These are phyloP conservation scores for Mortierella antarctica DNA, from an alignment of 192 early-diverging fungal species.

Conservation along the genomic window DNA sequence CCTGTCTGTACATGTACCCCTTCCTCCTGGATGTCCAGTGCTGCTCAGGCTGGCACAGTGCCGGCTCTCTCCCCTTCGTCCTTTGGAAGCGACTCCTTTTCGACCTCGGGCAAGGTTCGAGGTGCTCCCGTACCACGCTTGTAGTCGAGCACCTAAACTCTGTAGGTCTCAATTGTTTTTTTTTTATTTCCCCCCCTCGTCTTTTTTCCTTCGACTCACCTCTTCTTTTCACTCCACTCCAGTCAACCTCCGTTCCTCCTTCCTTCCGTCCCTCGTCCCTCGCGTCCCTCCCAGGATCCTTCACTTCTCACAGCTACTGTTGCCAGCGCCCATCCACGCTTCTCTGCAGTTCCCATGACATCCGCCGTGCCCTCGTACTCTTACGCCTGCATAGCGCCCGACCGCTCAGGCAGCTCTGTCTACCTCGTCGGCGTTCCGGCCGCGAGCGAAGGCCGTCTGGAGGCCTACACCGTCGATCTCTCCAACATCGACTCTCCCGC, in stretches of 20 bases:
- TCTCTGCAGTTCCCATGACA: constrained; percentile 5
- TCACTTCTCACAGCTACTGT: background rate
- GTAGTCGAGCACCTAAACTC: no score
- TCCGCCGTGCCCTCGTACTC: constrained; percentile 5
- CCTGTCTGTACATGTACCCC: no score
- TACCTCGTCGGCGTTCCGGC: constrained; percentile 19
- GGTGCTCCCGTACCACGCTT: no score
- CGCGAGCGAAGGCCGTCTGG: constrained; percentile 12
- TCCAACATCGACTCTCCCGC: constrained; percentile 35
- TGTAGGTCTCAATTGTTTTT: background rate
- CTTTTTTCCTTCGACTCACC: background rate
- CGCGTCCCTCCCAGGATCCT: background rate
- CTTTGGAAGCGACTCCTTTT: no score
- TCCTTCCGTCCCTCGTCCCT: background rate
- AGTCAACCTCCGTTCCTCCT: background rate
- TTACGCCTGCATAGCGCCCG: constrained; percentile 26
- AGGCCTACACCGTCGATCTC: constrained; percentile 21
- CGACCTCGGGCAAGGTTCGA: no score
- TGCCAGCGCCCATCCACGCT: background rate
- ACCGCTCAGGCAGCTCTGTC: constrained; percentile 2
- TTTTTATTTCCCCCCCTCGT: background rate
- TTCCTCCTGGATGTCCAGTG: no score
- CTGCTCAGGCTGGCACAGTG: no score
- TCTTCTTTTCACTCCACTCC: background rate
- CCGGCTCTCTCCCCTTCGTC: no score